Evolutionary conservation across 345 rosid genomes (phyloP).

Genomic region (Melaleuca alternifolia): DNA sequence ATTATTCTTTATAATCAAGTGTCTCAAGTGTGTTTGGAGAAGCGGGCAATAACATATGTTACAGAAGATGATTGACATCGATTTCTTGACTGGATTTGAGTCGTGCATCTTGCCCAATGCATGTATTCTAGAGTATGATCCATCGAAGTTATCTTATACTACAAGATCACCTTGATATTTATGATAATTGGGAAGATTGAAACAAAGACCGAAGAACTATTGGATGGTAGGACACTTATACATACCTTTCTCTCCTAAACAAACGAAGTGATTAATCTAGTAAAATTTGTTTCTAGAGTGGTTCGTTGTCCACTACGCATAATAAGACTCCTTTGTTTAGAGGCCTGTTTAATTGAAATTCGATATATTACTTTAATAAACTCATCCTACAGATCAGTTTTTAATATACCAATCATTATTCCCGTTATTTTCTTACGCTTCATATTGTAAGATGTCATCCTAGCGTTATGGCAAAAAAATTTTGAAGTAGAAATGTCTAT

Average conservation of each 20-base stretch:
- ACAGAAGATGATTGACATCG: not conserved
- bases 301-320: not conserved
- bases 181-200: not conserved
- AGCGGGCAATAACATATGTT: not conserved
- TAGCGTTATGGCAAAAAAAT: not conserved
- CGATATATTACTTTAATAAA: not conserved
- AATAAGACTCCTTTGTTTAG: not conserved
- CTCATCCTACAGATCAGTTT: not conserved
- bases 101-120: not conserved
- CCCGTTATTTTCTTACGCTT: not conserved
- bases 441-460: not conserved
- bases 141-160: not conserved
- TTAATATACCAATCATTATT: not conserved
- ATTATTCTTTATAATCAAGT: not conserved
- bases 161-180: not conserved
- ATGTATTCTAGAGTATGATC: not conserved
- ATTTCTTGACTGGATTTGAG: not conserved
- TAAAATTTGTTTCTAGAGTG: not conserved
- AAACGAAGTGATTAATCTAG: not conserved
- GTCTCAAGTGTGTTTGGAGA: not conserved
- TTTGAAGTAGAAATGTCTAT: not conserved
- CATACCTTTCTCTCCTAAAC: not conserved
- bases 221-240: not conserved
- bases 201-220: not conserved
- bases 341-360: not conserved